A percentile compares a stretch with the other conserved stretches of the same genome.
Conservation (phyloP, 495 filamentous ascomycete genomes). For the Xylaria venustula region DNA sequence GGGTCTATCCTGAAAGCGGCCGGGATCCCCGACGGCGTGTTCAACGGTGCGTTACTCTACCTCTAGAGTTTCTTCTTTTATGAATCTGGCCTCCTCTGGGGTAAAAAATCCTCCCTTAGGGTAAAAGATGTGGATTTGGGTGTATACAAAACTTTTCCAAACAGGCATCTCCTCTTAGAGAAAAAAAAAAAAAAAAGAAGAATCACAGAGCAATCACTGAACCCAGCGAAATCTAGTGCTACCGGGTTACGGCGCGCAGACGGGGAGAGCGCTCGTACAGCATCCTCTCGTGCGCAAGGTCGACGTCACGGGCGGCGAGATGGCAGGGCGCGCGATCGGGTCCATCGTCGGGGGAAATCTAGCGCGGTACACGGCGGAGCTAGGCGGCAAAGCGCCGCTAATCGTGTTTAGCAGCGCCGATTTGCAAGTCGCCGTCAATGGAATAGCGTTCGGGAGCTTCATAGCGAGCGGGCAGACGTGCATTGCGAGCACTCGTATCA, state of each 20-base stretch:
- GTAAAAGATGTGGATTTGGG: no score
- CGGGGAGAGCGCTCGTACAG: conserved; percentile 54
- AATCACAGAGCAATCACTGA: no score
- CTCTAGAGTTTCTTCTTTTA: no score
- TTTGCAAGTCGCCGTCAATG: conserved; percentile 52
- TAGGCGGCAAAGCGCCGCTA: conserved; percentile 61
- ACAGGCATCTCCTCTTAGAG: no score
- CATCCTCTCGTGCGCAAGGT: conserved; percentile 56
- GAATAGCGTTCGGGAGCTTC: conserved; percentile 58
- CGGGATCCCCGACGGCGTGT: conserved; percentile 55
- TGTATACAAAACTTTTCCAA: no score
- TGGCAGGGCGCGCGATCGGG: conserved; percentile 46
- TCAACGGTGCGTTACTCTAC: no score
- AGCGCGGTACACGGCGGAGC: conserved; percentile 55
- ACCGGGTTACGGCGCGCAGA: conserved; percentile 51
- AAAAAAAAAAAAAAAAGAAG: no score
- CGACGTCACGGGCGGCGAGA: conserved; percentile 59
- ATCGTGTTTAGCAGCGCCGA: conserved; percentile 54
- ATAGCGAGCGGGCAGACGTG: conserved; percentile 63
- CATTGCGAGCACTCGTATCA: conserved; percentile 58
- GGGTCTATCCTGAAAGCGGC: conserved; percentile 52
- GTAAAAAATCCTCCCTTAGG: no score
- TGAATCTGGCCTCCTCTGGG: no score
- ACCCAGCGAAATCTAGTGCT: no score
- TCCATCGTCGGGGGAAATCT: conserved; percentile 50